phyloP scores from a whole-genome alignment of 345 rosid genomes.

The Gynandropsis gynandra region DNA sequence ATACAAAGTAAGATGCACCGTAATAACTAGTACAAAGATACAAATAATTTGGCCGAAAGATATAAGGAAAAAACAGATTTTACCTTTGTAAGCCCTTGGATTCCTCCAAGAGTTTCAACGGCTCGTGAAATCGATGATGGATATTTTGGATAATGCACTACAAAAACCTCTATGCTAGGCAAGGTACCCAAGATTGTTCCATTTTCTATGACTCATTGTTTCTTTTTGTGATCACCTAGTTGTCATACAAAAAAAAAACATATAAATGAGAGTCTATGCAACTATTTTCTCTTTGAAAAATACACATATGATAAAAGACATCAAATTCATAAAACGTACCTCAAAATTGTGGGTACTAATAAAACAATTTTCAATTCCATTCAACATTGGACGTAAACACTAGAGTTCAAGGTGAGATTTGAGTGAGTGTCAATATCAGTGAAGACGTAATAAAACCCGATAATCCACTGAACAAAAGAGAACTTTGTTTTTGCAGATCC shows the following conservation, averaged over 20 bases:
- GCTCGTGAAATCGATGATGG: constrained; percentile 72
- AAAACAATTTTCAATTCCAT: too few species aligned
- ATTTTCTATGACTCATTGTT: constrained; percentile 52
- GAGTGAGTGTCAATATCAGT: too few species aligned
- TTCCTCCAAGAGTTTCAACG: constrained; percentile 74
- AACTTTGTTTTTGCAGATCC: too few species aligned
- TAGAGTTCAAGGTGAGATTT: too few species aligned
- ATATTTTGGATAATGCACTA: constrained; percentile 77
- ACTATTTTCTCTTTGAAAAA: too few species aligned
- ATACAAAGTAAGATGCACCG: constrained; percentile 2
- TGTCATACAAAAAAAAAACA: constrained; percentile 9
- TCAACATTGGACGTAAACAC: too few species aligned
- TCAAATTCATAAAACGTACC: too few species aligned
- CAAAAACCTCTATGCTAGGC: constrained; percentile 49
- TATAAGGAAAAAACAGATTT: neutral
- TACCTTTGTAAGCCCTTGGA: constrained; percentile 57
- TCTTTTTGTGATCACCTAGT: constrained; percentile 1
- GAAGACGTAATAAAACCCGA: too few species aligned
- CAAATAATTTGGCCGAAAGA: constrained; percentile 1
- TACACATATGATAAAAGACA: too few species aligned
- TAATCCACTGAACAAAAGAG: too few species aligned
- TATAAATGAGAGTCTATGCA: too few species aligned
- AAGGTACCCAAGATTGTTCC: constrained; percentile 60
- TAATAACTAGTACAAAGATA: constrained; percentile 1
- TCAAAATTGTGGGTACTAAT: too few species aligned